Percentiles rank a stretch among this genome's conserved stretches.
Conservation (phyloP, 306 rosid species). For the Macrotyloma uniflorum region DNA sequence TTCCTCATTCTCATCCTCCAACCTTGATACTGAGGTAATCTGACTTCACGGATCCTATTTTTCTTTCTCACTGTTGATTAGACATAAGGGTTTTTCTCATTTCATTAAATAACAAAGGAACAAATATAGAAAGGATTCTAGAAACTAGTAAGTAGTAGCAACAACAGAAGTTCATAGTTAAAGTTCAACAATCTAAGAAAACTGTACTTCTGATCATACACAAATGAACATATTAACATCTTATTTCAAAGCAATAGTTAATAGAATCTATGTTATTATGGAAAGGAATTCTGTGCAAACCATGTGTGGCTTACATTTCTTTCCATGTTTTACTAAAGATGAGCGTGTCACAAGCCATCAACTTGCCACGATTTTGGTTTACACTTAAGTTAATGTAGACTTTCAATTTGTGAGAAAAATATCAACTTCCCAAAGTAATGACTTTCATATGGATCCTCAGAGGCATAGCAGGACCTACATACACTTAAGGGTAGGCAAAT, state of each 20-base stretch:
- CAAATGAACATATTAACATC: constrained; percentile 14
- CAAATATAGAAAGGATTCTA: not conserved
- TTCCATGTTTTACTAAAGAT: constrained; percentile 13
- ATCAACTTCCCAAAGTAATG: constrained; percentile 4
- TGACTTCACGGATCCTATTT: not conserved
- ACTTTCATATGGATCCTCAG: not conserved
- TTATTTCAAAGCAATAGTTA: not conserved
- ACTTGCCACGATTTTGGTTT: constrained; percentile 9
- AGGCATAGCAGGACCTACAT: not conserved
- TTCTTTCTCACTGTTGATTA: not conserved
- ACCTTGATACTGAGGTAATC: constrained; percentile 86
- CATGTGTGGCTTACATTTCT: constrained; percentile 2
- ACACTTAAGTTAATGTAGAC: constrained; percentile 24
- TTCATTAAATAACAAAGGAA: constrained; percentile 4
- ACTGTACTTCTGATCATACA: not conserved
- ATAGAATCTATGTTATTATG: not conserved
- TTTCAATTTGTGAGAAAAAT: constrained; percentile 29
- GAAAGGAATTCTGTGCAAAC: constrained; percentile 16
- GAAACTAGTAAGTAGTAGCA: not conserved
- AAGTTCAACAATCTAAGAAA: not conserved
- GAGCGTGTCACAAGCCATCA: constrained; percentile 2
- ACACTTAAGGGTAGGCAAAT: not conserved
- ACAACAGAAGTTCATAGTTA: not conserved
- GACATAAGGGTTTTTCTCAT: not conserved
- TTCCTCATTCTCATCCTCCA: constrained; percentile 84